Percentiles rank a stretch among this genome's conserved stretches.
Conservation (phyloP, 495 filamentous ascomycete species). For the Aspergillus haitiensis region DNA sequence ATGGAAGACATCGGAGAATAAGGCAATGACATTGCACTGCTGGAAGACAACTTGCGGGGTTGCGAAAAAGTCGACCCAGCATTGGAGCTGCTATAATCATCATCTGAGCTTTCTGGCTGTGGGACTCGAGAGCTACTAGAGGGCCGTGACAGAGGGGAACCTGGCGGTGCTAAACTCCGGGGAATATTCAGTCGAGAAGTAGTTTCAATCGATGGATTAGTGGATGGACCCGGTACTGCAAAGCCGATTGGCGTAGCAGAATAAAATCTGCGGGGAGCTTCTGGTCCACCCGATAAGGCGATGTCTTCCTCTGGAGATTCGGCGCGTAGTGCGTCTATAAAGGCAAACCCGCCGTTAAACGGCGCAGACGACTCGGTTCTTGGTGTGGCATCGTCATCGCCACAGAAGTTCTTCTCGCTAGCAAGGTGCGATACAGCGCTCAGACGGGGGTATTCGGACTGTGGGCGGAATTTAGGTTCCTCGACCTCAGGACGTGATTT, state of each 20-base stretch:
- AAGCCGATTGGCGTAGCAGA: conserved; percentile 15
- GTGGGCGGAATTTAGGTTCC: conserved; percentile 60
- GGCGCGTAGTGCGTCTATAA: conserved; percentile 42
- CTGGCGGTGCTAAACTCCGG: conserved; percentile 55
- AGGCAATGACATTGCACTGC: conserved; percentile 61
- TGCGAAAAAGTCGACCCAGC: conserved; percentile 54
- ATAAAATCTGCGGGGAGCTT: conserved; percentile 29
- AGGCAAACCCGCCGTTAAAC: conserved; percentile 33
- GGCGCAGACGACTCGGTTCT: conserved; percentile 28
- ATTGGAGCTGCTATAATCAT: conserved; percentile 56
- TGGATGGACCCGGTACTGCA: conserved; percentile 26
- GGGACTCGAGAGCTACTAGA: conserved; percentile 57
- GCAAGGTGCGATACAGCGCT: conserved; percentile 58
- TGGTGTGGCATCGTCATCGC: conserved; percentile 37
- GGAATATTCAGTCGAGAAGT: conserved; percentile 46
- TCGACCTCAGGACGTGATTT: conserved; percentile 57
- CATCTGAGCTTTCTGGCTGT: conserved; percentile 64
- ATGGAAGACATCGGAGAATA: conserved; percentile 66
- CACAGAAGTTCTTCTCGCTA: conserved; percentile 40
- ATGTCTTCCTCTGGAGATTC: conserved; percentile 51
- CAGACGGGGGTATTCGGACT: conserved; percentile 72
- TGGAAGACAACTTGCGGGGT: conserved; percentile 61
- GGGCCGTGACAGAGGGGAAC: conserved; percentile 55
- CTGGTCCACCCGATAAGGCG: conserved; percentile 18
- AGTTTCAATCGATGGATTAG: conserved; percentile 48